Conservation (phyloP, 805 yeast genomes). For the Lachancea sp. region DNA sequence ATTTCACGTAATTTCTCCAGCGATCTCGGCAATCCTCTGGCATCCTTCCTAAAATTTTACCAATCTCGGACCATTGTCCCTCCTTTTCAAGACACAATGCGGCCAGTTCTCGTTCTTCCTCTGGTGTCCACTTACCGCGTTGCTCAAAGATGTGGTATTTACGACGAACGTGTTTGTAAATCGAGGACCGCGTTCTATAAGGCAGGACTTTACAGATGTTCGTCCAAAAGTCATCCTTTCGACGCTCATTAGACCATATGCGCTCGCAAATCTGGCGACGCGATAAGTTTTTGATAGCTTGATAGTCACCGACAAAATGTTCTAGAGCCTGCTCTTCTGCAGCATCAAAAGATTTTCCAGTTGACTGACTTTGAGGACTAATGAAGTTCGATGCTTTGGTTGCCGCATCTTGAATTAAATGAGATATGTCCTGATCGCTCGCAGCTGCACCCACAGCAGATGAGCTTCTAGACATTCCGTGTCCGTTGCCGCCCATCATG, state of each 20-base stretch:
- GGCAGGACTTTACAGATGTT: constrained; percentile 72
- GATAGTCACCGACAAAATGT: constrained; percentile 62
- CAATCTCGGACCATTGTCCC: constrained; percentile 86
- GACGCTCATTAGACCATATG: constrained; percentile 80
- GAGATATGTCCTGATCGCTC: constrained; percentile 33
- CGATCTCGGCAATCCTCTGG: constrained; percentile 97
- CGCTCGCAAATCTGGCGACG: constrained; percentile 70
- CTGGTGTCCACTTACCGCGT: constrained; percentile 85
- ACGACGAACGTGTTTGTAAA: constrained; percentile 88
- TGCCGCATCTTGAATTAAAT: constrained; percentile 39
- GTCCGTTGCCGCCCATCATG: not conserved
- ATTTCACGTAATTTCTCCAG: constrained; percentile 92
- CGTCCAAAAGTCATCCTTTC: constrained; percentile 89
- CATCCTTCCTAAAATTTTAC: constrained; percentile 78
- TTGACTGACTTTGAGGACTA: constrained; percentile 27
- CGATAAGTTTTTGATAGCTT: constrained; percentile 53
- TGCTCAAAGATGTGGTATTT: constrained; percentile 81
- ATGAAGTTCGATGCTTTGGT: constrained; percentile 36
- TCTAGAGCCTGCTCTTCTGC: constrained; percentile 69
- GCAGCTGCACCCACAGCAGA: constrained; percentile 3
- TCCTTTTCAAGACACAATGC: constrained; percentile 58
- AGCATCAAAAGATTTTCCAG: constrained; percentile 30
- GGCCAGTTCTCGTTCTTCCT: constrained; percentile 66
- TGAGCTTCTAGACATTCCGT: not conserved
- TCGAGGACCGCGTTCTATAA: constrained; percentile 77